Base-by-base conservation (phyloP, 2,329 filamentous ascomycete species). In the Nemania serpens region DNA sequence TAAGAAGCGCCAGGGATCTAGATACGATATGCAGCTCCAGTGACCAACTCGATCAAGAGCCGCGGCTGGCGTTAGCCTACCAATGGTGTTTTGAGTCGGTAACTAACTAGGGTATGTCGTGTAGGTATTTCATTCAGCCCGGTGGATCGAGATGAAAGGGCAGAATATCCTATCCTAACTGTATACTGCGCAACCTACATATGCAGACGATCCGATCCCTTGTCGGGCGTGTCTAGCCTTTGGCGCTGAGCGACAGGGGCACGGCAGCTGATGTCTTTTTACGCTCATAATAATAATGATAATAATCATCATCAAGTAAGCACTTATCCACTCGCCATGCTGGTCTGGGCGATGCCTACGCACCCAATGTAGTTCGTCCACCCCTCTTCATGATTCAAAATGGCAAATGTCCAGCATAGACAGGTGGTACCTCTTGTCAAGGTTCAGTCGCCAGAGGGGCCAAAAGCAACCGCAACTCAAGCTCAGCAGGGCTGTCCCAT, bases 61-160 rank as follows among this genome's bases (percentile, higher is more conserved):
- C 60, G 60, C 57, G 47, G 51, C 36, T 50, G 20, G 57, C 55
- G 59, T 41, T 60, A 48, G 52, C 34, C 56, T 57, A 18, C 54
- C 50, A 58, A 55, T 58, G 4, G 25, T 17, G 33, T 42, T 33
- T 39, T 29, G 0, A 33, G 33, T 43, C 17, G 20, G 54, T 58
- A 55, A 53, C 52, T 51, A 22, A 55, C 50, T 29, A 36, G n/a
- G 10, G 42, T 6, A 29, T 9, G 39, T 7, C 11, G 22, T 10
- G 15, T 18, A 37, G 49, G 45, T 48, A 41, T 43, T 22, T 36
- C 11, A 52, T 52, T 59, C 59, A 62, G 59, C 59, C 59, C 50
- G 12, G 52, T 60, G 51, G 51, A 56, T 39, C 55, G 15, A 17
- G 20, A 29, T 29, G 12, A 46, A 22, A 22, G 39, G 37, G 25